Percentiles rank a stretch among this genome's conserved stretches.
Conservation (phyloP, 805 yeast genomes). For the Wickerhamomyces bisporus region DNA sequence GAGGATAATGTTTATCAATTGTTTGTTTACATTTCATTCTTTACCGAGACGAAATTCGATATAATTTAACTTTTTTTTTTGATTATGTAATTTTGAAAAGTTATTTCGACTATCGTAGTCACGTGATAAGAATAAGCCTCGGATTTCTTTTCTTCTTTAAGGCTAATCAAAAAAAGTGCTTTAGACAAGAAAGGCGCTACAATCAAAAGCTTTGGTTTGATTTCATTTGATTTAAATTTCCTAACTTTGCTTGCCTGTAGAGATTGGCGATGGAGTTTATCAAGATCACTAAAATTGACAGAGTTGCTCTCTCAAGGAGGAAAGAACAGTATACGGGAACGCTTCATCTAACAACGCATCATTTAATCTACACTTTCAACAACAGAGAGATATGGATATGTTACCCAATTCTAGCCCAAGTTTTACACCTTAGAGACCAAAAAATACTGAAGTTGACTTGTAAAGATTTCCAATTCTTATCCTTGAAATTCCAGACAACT, state of each 20-base stretch:
- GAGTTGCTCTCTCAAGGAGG: constrained; percentile 51
- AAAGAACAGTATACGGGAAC: constrained; percentile 55
- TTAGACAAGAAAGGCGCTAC: too few relatives aligned
- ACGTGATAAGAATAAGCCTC: too few relatives aligned
- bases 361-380: constrained; percentile 52
- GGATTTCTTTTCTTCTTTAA: too few relatives aligned
- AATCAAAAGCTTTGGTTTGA: too few relatives aligned
- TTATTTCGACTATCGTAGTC: too few relatives aligned
- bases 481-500: constrained; percentile 66
- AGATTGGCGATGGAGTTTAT: constrained; percentile 21
- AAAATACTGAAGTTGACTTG: constrained; percentile 69
- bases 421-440: constrained; percentile 25
- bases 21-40: too few relatives aligned
- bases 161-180: too few relatives aligned
- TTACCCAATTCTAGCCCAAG: constrained; percentile 71
- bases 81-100: not conserved
- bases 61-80: not conserved
- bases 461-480: constrained; percentile 77
- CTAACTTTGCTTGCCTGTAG: too few relatives aligned
- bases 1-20: too few relatives aligned
- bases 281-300: constrained; percentile 33
- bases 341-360: constrained; percentile 69
- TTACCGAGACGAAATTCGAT: too few relatives aligned
- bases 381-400: constrained; percentile 82
- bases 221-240: too few relatives aligned